A percentile compares a stretch with the other conserved stretches of the same genome.
Conservation (phyloP, 495 filamentous ascomycete species). For the Talaromyces wortmannii region DNA sequence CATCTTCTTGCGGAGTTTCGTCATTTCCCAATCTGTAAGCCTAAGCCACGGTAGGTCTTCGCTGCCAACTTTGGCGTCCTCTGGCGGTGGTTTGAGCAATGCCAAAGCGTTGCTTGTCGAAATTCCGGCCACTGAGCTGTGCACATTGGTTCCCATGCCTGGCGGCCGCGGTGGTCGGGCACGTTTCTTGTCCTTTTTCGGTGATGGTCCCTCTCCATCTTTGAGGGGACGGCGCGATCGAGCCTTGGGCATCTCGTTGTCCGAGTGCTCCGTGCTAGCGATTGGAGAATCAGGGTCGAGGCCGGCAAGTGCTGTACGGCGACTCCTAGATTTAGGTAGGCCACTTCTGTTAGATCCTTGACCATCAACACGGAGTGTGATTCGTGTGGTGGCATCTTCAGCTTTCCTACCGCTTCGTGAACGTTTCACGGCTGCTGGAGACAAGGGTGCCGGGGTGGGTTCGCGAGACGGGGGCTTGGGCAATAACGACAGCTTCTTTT, state of each 20-base stretch:
- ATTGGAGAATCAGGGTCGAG: constrained; percentile 38
- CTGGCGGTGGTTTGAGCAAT: constrained; percentile 68
- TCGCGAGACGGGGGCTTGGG: constrained; percentile 64
- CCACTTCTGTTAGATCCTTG: constrained; percentile 20
- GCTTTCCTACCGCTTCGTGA: constrained; percentile 36
- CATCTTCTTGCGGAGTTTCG: constrained; percentile 87
- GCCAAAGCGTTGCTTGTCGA: constrained; percentile 81
- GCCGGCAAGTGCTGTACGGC: constrained; percentile 25
- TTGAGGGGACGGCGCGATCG: constrained; percentile 6
- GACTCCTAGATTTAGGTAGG: constrained; percentile 25
- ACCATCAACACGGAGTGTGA: constrained; percentile 58
- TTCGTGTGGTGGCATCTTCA: constrained; percentile 43
- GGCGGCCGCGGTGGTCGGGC: constrained; percentile 38
- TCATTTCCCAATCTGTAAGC: constrained; percentile 87
- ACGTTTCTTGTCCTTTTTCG: constrained; percentile 38
- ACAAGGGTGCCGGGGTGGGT: constrained; percentile 48
- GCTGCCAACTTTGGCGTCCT: constrained; percentile 67
- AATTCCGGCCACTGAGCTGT: constrained; percentile 51
- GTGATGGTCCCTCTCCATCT: not conserved
- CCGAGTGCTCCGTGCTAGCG: constrained; percentile 39
- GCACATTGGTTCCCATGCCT: constrained; percentile 42
- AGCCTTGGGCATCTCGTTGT: constrained; percentile 24
- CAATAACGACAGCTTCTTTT: constrained; percentile 73
- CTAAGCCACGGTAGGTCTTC: constrained; percentile 82
- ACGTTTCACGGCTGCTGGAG: constrained; percentile 44